Evolutionary conservation across 2,329 filamentous ascomycete genomes (phyloP), one percentile per base, ranked within the genome.

Genomic region (Mycogone perniciosa): DNA sequence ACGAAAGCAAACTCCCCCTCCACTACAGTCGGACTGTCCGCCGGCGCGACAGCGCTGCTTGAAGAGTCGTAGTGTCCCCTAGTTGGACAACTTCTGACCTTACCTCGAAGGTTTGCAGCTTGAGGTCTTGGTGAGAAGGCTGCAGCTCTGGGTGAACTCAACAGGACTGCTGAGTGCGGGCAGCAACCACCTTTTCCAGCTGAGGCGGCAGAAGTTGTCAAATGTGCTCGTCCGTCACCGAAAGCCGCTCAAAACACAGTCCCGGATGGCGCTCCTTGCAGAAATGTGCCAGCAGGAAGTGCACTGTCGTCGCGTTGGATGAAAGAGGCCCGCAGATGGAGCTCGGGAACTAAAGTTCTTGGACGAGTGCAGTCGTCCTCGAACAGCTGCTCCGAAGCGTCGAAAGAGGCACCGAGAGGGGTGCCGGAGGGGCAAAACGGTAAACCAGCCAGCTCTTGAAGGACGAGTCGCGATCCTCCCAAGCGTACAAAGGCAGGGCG

Each of bases 1-100:
- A 63, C 62, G 62, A 63, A 65, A 62, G 66, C 68, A 70, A 70
- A 64, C 71, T 74, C 76, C 79, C 77, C 78, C 78, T 79, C 79
- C 78, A 76, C 78, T 76, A 70, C 74, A 65, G 62, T 64, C 67
- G 61, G 62, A 64, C 57, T 61, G 60, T 62, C 65, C 64, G 64
- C 61, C 62, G 64, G 62, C 62, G 66, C 67, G 64, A 71, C 70
- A 72, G 66, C 68, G 67, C 71, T 59, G 59, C 63, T 58, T 51
- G 52, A 50, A 40, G 48, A 54, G 54, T 61, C 55, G 65, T 63
- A 67, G 64, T 61, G 62, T 61, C 66, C 31, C 67, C 55, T 45
- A 42, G 50, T 34, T 55, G 60, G 64, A 67, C 64, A 61, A 56
- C 64, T 65, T 66, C 62, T 54, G 29, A 34, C 44, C 37, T 26